Evolutionary conservation across 1,139 yeast genomes (phyloP), one percentile per base, ranked within the genome.

Genomic region (Saccharomyces uvarum): DNA sequence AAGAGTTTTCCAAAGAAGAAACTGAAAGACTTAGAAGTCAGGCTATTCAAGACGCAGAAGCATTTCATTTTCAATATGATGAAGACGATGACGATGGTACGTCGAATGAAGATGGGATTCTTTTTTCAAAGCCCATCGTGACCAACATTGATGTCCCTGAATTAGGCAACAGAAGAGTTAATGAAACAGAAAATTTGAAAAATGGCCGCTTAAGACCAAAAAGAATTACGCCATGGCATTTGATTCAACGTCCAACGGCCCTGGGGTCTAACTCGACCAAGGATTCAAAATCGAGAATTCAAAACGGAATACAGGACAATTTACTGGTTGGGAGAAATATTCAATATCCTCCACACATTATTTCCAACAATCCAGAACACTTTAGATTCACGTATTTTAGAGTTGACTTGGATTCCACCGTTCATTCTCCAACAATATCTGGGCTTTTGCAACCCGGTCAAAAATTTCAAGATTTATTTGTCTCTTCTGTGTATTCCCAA

Each of bases 331-430:
- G 70, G 5, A 61, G 67, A 50, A 66, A 65, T 55, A 64, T 68
- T 50, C 67, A 67, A 58, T 70, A 73, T 55, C 76, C 77, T n/a
- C 75, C 75, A 4, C 76, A 74, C 53, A 65, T 74, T 55, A 62
- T 75, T 53, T 66, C 72, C 54, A 64, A 74, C 63, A 69, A 73
- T 61, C 71, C 78, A 52, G 81, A 76, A 50, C 82, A 79, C 54
- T 76, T 77, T 61, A 75, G 99, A 58, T 93, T 88, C 73, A 89
- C 98, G 0, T 93, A 91, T 67, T 93, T 93, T 70, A 77, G 98
- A 60, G 97, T 91, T 61, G 96, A 90, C 64, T 73, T 93, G 61
- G 88, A 86, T 19, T 82, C 89, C 14, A 93, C 99, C 0, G 82
- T 93, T 14, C 98, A 93, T 70, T 83, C 97, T 0, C 93, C 97